Conservation (phyloP, 2,329 filamentous ascomycete species). For the Botrytis deweyae region DNA sequence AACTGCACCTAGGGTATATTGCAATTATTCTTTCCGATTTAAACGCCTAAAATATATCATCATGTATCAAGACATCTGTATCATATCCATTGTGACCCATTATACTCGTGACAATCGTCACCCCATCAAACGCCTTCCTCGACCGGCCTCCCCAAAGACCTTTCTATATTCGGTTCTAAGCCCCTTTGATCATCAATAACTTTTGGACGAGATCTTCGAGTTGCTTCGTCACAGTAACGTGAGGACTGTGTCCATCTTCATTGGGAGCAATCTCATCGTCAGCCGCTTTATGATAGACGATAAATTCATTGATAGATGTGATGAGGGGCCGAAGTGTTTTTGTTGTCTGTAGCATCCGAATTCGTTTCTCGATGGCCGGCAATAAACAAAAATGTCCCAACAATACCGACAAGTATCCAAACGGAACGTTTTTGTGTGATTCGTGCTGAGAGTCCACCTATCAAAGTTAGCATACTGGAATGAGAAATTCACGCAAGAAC, state of each 20-base stretch:
- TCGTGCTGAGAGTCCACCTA: conserved; percentile 72
- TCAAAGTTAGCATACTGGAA: conserved; percentile 21
- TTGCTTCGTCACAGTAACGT: conserved; percentile 46
- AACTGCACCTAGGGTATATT: conserved; percentile 20
- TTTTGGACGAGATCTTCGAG: conserved; percentile 33
- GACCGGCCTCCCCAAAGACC: neutral
- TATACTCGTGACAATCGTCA: neutral
- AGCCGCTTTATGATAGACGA: conserved; percentile 58
- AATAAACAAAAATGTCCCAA: conserved; percentile 77
- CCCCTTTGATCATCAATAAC: conserved; percentile 22
- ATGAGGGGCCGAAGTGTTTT: conserved; percentile 51
- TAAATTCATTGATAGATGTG: conserved; percentile 60
- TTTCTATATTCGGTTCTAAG: neutral
- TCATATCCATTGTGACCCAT: conserved; percentile 11
- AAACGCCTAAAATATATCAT: conserved; percentile 19
- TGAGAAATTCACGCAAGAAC: conserved; percentile 35
- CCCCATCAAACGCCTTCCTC: neutral
- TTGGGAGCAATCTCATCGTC: conserved; percentile 48
- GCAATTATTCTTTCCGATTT: conserved; percentile 10
- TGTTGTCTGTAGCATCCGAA: conserved; percentile 47
- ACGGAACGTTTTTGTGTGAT: conserved; percentile 74
- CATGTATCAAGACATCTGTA: conserved; percentile 14
- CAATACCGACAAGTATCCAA: conserved; percentile 82
- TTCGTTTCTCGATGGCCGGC: conserved; percentile 43
- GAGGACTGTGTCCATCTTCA: conserved; percentile 45